Evolutionary conservation across 2,329 filamentous ascomycete species (phyloP).

Genomic region (Neocucurbitaria cava): DNA sequence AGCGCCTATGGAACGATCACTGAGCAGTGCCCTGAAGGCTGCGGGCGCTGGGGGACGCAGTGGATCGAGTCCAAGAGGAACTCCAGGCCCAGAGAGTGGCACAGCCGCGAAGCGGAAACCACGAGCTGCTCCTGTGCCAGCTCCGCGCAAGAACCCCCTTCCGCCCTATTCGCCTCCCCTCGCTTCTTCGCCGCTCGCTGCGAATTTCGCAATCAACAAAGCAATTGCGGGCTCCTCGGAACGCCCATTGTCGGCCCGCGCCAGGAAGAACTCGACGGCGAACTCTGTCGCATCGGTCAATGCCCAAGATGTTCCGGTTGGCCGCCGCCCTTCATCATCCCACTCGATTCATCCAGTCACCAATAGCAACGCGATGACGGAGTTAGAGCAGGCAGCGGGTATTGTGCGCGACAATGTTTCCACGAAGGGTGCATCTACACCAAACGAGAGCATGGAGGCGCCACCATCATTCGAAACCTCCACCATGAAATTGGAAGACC

Average conservation of each 20-base stretch:
- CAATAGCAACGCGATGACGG: slow-evolving; percentile 39
- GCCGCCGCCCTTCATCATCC: slow-evolving; percentile 45
- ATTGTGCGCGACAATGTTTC: slow-evolving; percentile 32
- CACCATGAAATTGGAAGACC: slow-evolving; percentile 58
- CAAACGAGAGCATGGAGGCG: slow-evolving; percentile 37
- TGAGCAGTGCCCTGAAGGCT: slow-evolving; percentile 64
- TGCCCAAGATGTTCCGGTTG: slow-evolving; percentile 54
- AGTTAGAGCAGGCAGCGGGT: slow-evolving; percentile 42
- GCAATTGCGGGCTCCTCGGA: slow-evolving; percentile 52
- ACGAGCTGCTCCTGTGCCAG: slow-evolving; percentile 70
- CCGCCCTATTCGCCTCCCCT: slow-evolving; percentile 71
- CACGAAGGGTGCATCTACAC: slow-evolving; percentile 34
- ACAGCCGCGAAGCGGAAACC: slow-evolving; percentile 69
- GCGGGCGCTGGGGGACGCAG: slow-evolving; percentile 48
- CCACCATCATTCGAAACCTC: slow-evolving; percentile 56
- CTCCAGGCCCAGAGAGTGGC: slow-evolving; percentile 63
- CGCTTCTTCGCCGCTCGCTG: slow-evolving; percentile 77
- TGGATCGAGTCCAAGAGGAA: slow-evolving; percentile 70
- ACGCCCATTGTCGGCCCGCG: slow-evolving; percentile 72
- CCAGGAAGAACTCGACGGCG: slow-evolving; percentile 72
- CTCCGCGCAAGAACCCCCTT: slow-evolving; percentile 74
- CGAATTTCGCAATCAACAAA: slow-evolving; percentile 68
- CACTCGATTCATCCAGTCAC: slow-evolving; percentile 41
- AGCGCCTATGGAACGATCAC: slow-evolving; percentile 69
- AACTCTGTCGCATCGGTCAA: slow-evolving; percentile 54